phyloP scores from a whole-genome alignment of 2,329 filamentous ascomycete genomes.

The Exophiala mesophila region DNA sequence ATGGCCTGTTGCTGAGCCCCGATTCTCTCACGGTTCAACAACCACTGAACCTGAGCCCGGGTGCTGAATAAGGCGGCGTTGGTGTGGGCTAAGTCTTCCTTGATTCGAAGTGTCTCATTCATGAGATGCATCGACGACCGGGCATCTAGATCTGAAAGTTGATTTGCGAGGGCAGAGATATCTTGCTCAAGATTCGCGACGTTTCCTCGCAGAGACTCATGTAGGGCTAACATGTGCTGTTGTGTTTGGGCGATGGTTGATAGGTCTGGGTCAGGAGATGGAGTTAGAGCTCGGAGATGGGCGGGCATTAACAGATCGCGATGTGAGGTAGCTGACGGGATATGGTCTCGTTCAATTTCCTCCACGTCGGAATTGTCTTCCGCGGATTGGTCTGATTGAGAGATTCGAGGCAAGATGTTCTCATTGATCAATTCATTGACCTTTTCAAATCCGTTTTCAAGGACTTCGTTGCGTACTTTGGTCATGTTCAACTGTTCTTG shows the following conservation, averaged over 20 bases:
- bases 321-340: conserved; percentile 16
- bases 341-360: conserved; percentile 24
- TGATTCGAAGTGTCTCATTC: conserved; percentile 57
- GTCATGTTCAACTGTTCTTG: conserved; percentile 41
- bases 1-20: conserved; percentile 22
- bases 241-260: conserved; percentile 37
- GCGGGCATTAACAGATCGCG: conserved; percentile 20
- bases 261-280: conserved; percentile 30
- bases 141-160: conserved; percentile 56
- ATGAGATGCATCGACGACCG: conserved; percentile 58
- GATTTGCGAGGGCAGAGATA: conserved; percentile 26
- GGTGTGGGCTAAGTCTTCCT: conserved; percentile 58
- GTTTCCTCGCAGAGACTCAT: conserved; percentile 56
- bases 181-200: conserved; percentile 35
- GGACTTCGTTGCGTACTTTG: conserved; percentile 44
- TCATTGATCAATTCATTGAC: conserved; percentile 31
- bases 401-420: conserved; percentile 15
- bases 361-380: conserved; percentile 22
- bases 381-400: conserved; percentile 16
- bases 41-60: conserved; percentile 59
- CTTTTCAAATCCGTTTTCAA: conserved; percentile 42
- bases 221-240: conserved; percentile 56
- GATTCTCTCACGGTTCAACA: conserved; percentile 51
- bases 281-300: conserved; percentile 24
- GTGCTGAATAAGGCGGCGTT: conserved; percentile 56